These are phyloP conservation scores for Stygiomarasmius scandens DNA, from an alignment of 1,284 basidiomycete species.

Conservation along the genomic window DNA sequence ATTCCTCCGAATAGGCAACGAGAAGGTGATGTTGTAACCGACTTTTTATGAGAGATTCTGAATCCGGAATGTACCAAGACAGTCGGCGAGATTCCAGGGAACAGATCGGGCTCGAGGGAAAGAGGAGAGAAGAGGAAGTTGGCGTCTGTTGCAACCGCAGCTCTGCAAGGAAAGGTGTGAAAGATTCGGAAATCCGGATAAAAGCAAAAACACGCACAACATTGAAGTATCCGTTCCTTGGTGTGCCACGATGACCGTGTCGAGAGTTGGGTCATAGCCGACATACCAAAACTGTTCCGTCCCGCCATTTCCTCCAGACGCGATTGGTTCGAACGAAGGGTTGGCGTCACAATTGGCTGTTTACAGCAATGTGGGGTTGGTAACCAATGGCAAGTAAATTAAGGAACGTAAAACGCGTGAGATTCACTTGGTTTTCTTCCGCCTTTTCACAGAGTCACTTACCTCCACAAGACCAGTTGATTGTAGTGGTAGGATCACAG, in stretches of 20 bases:
- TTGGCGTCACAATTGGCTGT: conserved; percentile 57
- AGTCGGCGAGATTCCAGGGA: background rate
- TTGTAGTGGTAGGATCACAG: conserved; percentile 5
- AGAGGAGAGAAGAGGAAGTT: background rate
- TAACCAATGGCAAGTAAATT: background rate
- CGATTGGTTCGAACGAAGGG: conserved; percentile 53
- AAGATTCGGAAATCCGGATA: background rate
- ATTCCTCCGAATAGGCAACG: background rate
- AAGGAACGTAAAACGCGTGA: background rate
- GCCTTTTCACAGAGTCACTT: background rate
- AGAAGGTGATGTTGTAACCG: background rate
- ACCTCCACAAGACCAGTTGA: conserved; percentile 11
- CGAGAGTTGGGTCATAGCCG: conserved; percentile 35
- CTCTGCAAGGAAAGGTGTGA: background rate
- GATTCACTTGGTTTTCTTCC: too few species aligned
- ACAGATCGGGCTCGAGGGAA: background rate
- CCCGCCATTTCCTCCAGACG: conserved; percentile 63
- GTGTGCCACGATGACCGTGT: conserved; percentile 14
- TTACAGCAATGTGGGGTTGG: background rate
- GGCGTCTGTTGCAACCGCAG: background rate
- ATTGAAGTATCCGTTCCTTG: conserved; percentile 9
- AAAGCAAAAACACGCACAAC: background rate
- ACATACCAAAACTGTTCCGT: conserved; percentile 49
- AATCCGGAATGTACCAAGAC: background rate
- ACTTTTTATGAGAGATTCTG: background rate